Percentiles rank a stretch among this genome's conserved stretches.
These are phyloP conservation scores for Colletotrichum coccodes DNA, from an alignment of 2,329 filamentous ascomycete species.

Conservation along the genomic window DNA sequence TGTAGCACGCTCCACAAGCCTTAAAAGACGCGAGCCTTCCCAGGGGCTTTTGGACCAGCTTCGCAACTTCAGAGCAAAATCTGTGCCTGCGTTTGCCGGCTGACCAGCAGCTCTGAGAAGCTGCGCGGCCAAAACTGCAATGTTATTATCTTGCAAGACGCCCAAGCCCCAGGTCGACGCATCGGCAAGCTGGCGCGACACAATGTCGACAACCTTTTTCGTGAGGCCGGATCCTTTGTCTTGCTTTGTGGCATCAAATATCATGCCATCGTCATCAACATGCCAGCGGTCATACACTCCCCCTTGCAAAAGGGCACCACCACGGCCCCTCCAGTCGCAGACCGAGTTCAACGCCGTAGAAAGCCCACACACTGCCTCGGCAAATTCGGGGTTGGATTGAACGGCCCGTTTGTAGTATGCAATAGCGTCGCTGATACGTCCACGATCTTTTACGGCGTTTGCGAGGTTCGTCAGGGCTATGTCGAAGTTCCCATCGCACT, in stretches of 20 bases:
- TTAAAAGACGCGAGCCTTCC: constrained; percentile 88
- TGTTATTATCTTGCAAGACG: constrained; percentile 65
- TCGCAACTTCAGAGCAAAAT: constrained; percentile 53
- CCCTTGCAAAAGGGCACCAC: constrained; percentile 80
- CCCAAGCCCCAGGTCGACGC: constrained; percentile 88
- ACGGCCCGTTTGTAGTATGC: constrained; percentile 92
- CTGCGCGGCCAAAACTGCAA: constrained; percentile 61
- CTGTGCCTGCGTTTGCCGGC: constrained; percentile 44
- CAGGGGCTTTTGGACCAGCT: constrained; percentile 80
- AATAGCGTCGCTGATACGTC: constrained; percentile 91
- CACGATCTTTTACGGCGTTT: constrained; percentile 97
- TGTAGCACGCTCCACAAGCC: constrained; percentile 86
- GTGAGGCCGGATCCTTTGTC: constrained; percentile 81
- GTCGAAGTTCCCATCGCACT: constrained; percentile 93
- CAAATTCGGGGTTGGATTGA: constrained; percentile 91
- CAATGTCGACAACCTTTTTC: constrained; percentile 89
- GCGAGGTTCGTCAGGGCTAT: constrained; percentile 96
- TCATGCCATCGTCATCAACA: constrained; percentile 84
- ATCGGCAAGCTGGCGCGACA: constrained; percentile 86
- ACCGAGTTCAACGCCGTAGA: constrained; percentile 96
- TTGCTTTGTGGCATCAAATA: constrained; percentile 75
- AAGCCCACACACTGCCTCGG: constrained; percentile 94
- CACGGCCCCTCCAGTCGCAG: constrained; percentile 91
- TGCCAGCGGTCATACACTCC: constrained; percentile 91
- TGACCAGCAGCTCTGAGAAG: constrained; percentile 52